Percentiles rank a stretch among this genome's conserved stretches.
Evolutionary conservation across 306 rosid species (phyloP).

Genomic region (Vigna unguiculata): DNA sequence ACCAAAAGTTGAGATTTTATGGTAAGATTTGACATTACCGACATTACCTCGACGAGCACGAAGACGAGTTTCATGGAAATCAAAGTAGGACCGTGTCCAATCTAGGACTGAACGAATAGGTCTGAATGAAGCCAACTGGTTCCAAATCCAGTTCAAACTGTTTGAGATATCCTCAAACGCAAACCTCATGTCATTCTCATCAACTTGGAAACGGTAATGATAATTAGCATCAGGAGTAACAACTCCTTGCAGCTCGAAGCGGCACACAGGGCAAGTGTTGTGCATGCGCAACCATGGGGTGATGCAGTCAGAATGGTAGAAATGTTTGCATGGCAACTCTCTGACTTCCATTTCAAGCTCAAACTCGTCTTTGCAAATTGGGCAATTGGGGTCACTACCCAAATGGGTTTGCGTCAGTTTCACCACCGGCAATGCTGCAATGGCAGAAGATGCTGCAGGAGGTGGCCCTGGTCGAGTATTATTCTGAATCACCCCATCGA

Average conservation of each 20-base stretch:
- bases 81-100: conserved; percentile 52
- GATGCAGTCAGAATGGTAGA: conserved; percentile 77
- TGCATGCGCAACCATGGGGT: conserved; percentile 73
- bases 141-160: conserved; percentile 55
- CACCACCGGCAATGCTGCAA: conserved; percentile 53
- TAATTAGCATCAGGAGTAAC: not conserved
- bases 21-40: too few relatives aligned
- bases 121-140: conserved; percentile 46
- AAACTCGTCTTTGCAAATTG: conserved; percentile 80
- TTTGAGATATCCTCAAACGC: conserved; percentile 45
- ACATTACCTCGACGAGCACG: conserved; percentile 44
- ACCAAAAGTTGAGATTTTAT: too few relatives aligned
- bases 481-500: conserved; percentile 28
- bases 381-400: conserved; percentile 61
- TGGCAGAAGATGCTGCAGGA: conserved; percentile 44
- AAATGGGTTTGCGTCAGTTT: conserved; percentile 48
- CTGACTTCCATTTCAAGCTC: conserved; percentile 57
- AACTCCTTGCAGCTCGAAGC: conserved; percentile 46
- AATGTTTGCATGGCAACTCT: conserved; percentile 79
- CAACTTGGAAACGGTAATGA: not conserved
- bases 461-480: conserved; percentile 48
- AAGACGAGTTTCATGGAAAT: conserved; percentile 15
- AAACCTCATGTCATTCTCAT: not conserved
- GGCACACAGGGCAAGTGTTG: conserved; percentile 82
- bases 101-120: conserved; percentile 54